phyloP scores from a whole-genome alignment of 495 filamentous ascomycete species.

The Tirmania nivea region DNA sequence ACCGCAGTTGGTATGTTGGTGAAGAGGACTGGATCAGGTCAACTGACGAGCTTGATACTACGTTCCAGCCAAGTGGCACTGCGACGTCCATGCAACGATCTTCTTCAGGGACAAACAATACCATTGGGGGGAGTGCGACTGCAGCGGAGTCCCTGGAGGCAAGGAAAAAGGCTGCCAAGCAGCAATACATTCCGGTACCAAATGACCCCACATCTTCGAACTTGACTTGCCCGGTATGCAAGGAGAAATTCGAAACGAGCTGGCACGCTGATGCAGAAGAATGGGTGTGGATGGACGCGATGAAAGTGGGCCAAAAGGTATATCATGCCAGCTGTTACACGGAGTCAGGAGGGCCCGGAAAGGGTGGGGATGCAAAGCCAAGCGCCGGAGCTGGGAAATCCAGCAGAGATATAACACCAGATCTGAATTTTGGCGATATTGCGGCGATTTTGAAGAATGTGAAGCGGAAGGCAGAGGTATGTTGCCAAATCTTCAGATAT shows the following conservation, averaged over 20 bases:
- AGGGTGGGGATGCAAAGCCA: background rate
- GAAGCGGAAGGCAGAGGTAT: slow-evolving; percentile 57
- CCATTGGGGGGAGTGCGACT: slow-evolving; percentile 15
- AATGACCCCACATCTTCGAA: slow-evolving; percentile 48
- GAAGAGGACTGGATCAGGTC: slow-evolving; percentile 85
- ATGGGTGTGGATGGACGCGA: slow-evolving; percentile 89
- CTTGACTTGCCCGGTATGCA: slow-evolving; percentile 72
- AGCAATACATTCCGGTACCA: slow-evolving; percentile 62
- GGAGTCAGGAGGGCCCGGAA: background rate
- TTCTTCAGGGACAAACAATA: background rate
- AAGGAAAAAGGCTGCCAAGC: slow-evolving; percentile 33
- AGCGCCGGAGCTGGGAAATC: slow-evolving; percentile 10
- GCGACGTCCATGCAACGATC: slow-evolving; percentile 4
- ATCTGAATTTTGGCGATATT: slow-evolving; percentile 31
- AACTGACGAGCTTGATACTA: slow-evolving; percentile 42
- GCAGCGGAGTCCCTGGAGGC: slow-evolving; percentile 22
- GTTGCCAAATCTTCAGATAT: slow-evolving; percentile 8
- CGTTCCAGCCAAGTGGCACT: slow-evolving; percentile 1
- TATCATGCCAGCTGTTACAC: slow-evolving; percentile 66
- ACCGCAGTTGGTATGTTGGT: slow-evolving; percentile 81
- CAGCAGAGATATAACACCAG: slow-evolving; percentile 24
- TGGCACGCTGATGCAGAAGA: slow-evolving; percentile 87
- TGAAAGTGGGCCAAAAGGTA: slow-evolving; percentile 48
- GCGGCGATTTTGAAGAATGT: slow-evolving; percentile 38
- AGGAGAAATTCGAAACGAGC: slow-evolving; percentile 71